Base-by-base conservation (phyloP, 345 rosid genomes). In the Conringia planisiliqua region DNA sequence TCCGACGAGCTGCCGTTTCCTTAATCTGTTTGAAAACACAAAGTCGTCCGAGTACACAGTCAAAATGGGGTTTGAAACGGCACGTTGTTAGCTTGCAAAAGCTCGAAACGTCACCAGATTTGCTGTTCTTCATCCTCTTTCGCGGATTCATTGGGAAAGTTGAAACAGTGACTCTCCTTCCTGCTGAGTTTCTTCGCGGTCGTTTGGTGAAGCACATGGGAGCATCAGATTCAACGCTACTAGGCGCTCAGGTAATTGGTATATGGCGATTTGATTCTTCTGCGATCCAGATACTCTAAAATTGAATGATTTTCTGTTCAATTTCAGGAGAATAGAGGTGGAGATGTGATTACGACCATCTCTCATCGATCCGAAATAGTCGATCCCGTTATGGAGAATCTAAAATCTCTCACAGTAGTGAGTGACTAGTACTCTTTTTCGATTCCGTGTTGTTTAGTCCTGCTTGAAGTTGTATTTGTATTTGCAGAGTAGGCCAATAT, bases 261-360 rank as follows among this genome's bases (percentile, higher is more conserved):
- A 47, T 22, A 4, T 57, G 6, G 11, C 20, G 65, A 60, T 17
- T 68, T 62, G 66, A 55, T 29, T 27, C 5, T 40, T 73, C 3
- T 16, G 62, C 10, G 30, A n/a, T 40, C 9, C 24, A 22, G 2
- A 22, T 22, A 22, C 24, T 22, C 24, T 22, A 22, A 22, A 22
- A 22, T 22, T 1, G 24, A 22, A 22, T 2, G 1, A 22, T 1
- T 1, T 22, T 22, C 24, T 22, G 24, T 22, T 22, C 40, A 32
- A 6, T 51, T 26, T 3, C 13, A 62, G 55, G 61, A 70, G 59
- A 65, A 87, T 83, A 59, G 78, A 70, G 71, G 77, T 11, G 73
- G 76, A n/a, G 96, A 91, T 57, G 85, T 82, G 78, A 91, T 94
- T 65, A 91, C 95, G 71, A 94, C 97, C 16, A 85, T 91, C 22